Evolutionary conservation across 2,329 filamentous ascomycete species (phyloP).

Genomic region (Alternaria infectoria): DNA sequence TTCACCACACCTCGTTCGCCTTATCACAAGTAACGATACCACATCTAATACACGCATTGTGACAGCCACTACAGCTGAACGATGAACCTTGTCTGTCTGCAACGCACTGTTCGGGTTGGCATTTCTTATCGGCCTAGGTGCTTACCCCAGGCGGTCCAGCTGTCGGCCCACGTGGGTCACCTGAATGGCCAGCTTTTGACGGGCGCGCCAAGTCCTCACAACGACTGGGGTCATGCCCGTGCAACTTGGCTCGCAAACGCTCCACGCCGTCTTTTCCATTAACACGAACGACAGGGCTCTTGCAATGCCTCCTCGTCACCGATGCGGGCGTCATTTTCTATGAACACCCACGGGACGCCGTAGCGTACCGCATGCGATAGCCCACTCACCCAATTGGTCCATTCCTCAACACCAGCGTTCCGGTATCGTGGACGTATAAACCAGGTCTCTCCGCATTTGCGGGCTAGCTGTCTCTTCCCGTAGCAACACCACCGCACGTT

Average conservation of each 20-base stretch:
- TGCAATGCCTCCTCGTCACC: slow-evolving; percentile 30
- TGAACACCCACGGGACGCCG: slow-evolving; percentile 19
- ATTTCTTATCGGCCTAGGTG: slow-evolving; percentile 6
- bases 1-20: not conserved
- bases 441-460: slow-evolving; percentile 27
- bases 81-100: not conserved
- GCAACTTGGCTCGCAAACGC: slow-evolving; percentile 27
- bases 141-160: slow-evolving; percentile 16
- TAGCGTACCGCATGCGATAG: slow-evolving; percentile 29
- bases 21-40: not conserved
- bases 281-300: slow-evolving; percentile 22
- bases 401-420: slow-evolving; percentile 14
- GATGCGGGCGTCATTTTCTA: slow-evolving; percentile 26
- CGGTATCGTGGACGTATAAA: slow-evolving; percentile 28
- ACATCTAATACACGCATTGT: not conserved
- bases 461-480: slow-evolving; percentile 18
- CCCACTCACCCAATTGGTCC: slow-evolving; percentile 23
- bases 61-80: not conserved
- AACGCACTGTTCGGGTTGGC: slow-evolving; percentile 8
- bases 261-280: slow-evolving; percentile 22
- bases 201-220: slow-evolving; percentile 21
- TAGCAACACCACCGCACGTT: slow-evolving; percentile 23
- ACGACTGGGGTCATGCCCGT: slow-evolving; percentile 22
- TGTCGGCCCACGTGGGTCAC: slow-evolving; percentile 11
- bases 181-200: slow-evolving; percentile 27